Conservation (phyloP, 139 green algal genomes). For the Closterium sp. region DNA sequence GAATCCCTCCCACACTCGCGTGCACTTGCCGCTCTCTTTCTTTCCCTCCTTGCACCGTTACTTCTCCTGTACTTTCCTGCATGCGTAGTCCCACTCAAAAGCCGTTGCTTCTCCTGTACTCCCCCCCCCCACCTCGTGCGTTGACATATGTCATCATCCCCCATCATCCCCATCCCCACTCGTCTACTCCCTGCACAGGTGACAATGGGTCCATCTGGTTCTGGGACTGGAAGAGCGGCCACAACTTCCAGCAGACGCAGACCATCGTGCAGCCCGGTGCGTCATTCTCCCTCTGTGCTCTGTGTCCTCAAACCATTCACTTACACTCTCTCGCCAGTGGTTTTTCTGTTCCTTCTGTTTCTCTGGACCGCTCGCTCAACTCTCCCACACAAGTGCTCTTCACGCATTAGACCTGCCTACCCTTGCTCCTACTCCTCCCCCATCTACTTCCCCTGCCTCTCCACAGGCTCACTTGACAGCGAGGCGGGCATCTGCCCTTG, state of each 20-base stretch:
- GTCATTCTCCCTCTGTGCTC: neutral
- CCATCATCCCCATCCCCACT: neutral
- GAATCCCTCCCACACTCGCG: no score
- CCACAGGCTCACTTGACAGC: slow-evolving; percentile 81
- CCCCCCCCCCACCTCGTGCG: neutral
- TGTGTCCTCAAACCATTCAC: neutral
- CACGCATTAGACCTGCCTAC: no score
- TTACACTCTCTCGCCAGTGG: no score
- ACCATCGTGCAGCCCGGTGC: slow-evolving; percentile 79
- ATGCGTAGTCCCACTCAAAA: no score
- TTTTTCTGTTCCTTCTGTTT: no score
- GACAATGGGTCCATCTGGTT: slow-evolving; percentile 65
- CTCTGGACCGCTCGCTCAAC: no score
- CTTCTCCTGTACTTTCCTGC: no score
- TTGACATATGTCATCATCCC: no score
- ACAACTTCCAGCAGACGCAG: slow-evolving; percentile 89
- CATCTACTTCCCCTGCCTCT: neutral
- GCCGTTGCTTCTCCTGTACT: slow-evolving; percentile 51
- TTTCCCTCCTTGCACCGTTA: no score
- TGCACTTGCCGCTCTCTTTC: no score
- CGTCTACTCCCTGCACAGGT: slow-evolving; percentile 9
- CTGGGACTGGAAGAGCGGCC: slow-evolving; percentile 93
- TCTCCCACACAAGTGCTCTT: no score
- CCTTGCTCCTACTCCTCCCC: neutral
- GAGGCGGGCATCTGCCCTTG: slow-evolving; percentile 80